A percentile compares a stretch with the other conserved stretches of the same genome.
phyloP scores from a whole-genome alignment of 352 stramenopile genomes.

The Phytophthora foliorum region DNA sequence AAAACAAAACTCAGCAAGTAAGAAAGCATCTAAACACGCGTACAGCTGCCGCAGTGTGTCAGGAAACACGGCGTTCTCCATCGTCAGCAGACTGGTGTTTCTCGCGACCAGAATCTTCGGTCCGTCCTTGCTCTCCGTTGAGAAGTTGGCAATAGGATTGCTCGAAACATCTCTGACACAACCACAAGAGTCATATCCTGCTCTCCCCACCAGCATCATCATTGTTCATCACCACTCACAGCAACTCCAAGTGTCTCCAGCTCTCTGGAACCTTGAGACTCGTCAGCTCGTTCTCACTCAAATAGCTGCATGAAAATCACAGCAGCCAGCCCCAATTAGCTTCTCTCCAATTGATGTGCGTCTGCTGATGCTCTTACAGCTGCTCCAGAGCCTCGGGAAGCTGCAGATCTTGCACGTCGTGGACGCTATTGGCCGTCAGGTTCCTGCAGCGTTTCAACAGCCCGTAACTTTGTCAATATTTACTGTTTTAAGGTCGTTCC shows the following conservation, averaged over 20 bases:
- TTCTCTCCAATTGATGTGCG: background rate
- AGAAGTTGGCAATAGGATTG: constrained; percentile 40
- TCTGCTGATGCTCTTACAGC: constrained; percentile 17
- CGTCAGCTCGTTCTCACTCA: constrained; percentile 25
- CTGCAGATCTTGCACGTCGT: constrained; percentile 19
- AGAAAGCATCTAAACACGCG: background rate
- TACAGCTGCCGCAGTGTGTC: constrained; percentile 35
- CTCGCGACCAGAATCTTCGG: constrained; percentile 29
- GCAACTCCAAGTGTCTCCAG: constrained; percentile 25
- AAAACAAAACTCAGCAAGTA: background rate
- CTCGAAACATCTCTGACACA: constrained; percentile 36
- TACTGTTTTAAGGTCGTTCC: background rate
- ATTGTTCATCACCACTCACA: constrained; percentile 20
- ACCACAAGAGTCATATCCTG: background rate
- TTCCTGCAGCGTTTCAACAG: constrained; percentile 18
- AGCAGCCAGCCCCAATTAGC: background rate
- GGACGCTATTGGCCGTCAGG: constrained; percentile 30
- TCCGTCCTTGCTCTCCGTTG: constrained; percentile 26
- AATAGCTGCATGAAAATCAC: constrained; percentile 24
- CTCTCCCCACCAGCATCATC: background rate
- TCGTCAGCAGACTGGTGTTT: constrained; percentile 29
- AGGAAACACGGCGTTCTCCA: constrained; percentile 22
- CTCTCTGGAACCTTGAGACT: constrained; percentile 28
- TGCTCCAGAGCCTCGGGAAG: constrained; percentile 27
- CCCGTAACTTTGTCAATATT: constrained; percentile 24